phyloP scores from a whole-genome alignment of 2,329 filamentous ascomycete genomes.

The Trichoderma sp. region DNA sequence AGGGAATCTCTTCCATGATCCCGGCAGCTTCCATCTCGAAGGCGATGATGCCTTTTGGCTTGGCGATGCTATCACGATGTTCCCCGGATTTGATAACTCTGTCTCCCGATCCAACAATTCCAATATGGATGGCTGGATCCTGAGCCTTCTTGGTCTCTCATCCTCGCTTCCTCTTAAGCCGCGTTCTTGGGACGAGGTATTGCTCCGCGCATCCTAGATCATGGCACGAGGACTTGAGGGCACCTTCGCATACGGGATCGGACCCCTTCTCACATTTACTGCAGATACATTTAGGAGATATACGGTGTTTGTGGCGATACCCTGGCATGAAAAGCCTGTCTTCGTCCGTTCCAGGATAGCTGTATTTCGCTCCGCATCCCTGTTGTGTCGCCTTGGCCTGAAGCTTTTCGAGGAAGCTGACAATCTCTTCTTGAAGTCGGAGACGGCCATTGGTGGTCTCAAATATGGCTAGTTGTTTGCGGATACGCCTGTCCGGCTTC shows the following conservation, averaged over 20 bases:
- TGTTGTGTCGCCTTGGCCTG: conserved; percentile 11
- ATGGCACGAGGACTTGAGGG: background rate
- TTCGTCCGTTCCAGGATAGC: conserved; percentile 32
- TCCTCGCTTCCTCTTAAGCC: background rate
- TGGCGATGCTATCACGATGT: conserved; percentile 38
- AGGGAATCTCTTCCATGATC: conserved; percentile 34
- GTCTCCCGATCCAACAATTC: conserved; percentile 36
- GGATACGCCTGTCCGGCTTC: conserved; percentile 33
- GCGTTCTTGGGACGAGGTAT: background rate
- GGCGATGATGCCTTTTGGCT: conserved; percentile 15
- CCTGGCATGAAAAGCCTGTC: conserved; percentile 37
- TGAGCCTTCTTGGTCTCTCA: background rate
- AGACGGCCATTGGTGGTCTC: conserved; percentile 25
- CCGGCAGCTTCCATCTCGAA: conserved; percentile 41
- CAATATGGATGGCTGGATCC: background rate
- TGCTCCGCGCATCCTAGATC: background rate
- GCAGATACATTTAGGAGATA: background rate
- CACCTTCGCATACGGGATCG: background rate
- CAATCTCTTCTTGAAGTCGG: conserved; percentile 12
- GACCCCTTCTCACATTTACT: background rate
- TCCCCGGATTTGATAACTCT: conserved; percentile 42
- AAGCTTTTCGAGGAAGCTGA: conserved; percentile 22
- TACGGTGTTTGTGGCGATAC: conserved; percentile 39
- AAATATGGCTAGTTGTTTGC: conserved; percentile 31
- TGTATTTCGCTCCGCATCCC: conserved; percentile 25